Evolutionary conservation across 2,329 filamentous ascomycete species (phyloP), one percentile per base, ranked within the genome.

Genomic region (Emmonsiellopsis sp.): DNA sequence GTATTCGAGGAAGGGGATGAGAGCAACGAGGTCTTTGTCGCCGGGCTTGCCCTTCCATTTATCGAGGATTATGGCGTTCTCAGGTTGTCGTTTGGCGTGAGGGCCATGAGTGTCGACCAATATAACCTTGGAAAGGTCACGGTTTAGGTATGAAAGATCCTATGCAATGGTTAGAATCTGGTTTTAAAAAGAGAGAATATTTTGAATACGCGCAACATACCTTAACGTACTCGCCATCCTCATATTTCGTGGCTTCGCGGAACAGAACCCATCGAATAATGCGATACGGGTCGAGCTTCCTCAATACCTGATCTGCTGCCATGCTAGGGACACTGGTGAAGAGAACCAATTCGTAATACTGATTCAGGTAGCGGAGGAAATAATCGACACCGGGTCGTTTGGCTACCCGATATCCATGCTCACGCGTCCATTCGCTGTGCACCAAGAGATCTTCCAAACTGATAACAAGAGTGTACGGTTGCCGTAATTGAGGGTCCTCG

Each of bases 1-100:
- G 72, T 96, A 97, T 74, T 98, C 93, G 58, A 98, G 84, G 82
- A 98, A 96, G 10, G 93, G 93, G 55, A 98, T 95, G 48, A 96
- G 76, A 3, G 84, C 81, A 20, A 98, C 87, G 9, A 98, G 85
- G 46, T 89, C 88, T 67, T 84, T 89, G 70, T 98, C 92, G 62
- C 84, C 82, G 46, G 84, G 73, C 60, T 94, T 81, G 35, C 93
- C 93, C 53, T 79, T 87, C 93, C 93, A 98, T 63, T 91, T 90
- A 32, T 89, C 83, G 32, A 98, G 76, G 46, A 97, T 76, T 61
- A 98, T 93, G 60, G 93, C 89, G 71, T 98, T 98, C 65, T 95
- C 89, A n/a, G 93, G 93, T 67, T 98, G 93, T 59, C 86, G 82
- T 63, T 87, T 86, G 56, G 92, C 88, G 64, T 96, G 89, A 41